Conservation (phyloP, 2,329 filamentous ascomycete species). For the Calonectria pseudoturangicola region DNA sequence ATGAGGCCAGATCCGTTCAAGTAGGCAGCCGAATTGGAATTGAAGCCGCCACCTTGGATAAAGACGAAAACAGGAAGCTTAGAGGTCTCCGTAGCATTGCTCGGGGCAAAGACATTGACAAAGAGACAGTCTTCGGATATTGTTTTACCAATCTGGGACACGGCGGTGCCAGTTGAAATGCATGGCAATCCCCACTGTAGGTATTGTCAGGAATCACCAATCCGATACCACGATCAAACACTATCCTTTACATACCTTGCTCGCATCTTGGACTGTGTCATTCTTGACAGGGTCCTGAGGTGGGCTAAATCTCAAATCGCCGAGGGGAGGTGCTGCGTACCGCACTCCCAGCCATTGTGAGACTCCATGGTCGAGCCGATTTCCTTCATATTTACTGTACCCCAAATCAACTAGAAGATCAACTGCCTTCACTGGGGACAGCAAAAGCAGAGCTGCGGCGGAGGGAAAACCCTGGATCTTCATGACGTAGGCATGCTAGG, state of each 20-base stretch:
- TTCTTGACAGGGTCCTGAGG: conserved; percentile 76
- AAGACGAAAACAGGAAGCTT: conserved; percentile 78
- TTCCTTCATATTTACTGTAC: conserved; percentile 80
- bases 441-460: conserved; percentile 29
- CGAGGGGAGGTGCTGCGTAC: conserved; percentile 82
- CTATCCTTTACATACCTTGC: conserved; percentile 63
- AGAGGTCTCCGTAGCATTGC: conserved; percentile 66
- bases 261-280: conserved; percentile 70
- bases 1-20: conserved; percentile 77
- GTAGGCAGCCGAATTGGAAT: conserved; percentile 67
- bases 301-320: conserved; percentile 78
- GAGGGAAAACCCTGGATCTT: conserved; percentile 19
- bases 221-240: fast-evolving
- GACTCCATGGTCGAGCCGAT: conserved; percentile 72
- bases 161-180: conserved; percentile 55
- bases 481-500: conserved; percentile 22
- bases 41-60: conserved; percentile 78
- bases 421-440: conserved; percentile 39
- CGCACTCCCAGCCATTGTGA: conserved; percentile 85
- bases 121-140: conserved; percentile 81
- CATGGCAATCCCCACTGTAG: conserved; percentile 55
- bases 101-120: conserved; percentile 78
- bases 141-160: conserved; percentile 48
- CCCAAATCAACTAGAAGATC: conserved; percentile 72
- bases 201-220: background rate